Percentiles rank a stretch among this genome's conserved stretches.
These are phyloP conservation scores for Acorus gramineus DNA, from an alignment of 106 monocot species.

Conservation along the genomic window DNA sequence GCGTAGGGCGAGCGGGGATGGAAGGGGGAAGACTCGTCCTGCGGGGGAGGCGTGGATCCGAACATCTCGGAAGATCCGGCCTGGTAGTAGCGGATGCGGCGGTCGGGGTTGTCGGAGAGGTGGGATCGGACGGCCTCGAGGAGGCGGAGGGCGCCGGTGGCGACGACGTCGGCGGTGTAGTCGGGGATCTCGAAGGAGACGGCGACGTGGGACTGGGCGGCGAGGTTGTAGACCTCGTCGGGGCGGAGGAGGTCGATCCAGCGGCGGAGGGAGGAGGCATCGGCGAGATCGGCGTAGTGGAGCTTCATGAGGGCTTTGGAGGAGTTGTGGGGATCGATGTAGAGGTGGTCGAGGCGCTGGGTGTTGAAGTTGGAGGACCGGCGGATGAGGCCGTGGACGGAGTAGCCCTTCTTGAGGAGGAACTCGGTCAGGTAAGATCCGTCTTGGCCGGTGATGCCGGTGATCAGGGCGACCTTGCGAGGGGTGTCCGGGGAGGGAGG, in stretches of 20 bases:
- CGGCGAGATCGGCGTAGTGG: slow-evolving; percentile 96
- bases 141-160: not conserved
- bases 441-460: slow-evolving; percentile 95
- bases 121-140: slow-evolving; percentile 2
- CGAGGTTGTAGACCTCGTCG: slow-evolving; percentile 1
- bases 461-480: slow-evolving; percentile 77
- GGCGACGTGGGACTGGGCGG: slow-evolving; percentile 3
- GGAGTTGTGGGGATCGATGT: slow-evolving; percentile 84
- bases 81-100: not conserved
- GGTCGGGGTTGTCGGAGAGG: not conserved
- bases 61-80: not conserved
- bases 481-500: slow-evolving; percentile 8
- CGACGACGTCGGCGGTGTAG: not conserved
- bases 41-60: not conserved
- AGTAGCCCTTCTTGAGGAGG: slow-evolving; percentile 75
- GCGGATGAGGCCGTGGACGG: slow-evolving; percentile 94
- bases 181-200: slow-evolving; percentile 3
- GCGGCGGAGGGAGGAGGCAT: slow-evolving; percentile 71
- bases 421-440: slow-evolving; percentile 95
- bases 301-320: slow-evolving; percentile 85
- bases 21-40: not conserved
- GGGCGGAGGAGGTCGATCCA: not conserved
- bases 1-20: not conserved
- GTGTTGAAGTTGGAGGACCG: slow-evolving; percentile 98
- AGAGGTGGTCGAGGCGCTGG: slow-evolving; percentile 82